Evolutionary conservation across 352 stramenopile species (phyloP).

Genomic region (Pythium brassicae): DNA sequence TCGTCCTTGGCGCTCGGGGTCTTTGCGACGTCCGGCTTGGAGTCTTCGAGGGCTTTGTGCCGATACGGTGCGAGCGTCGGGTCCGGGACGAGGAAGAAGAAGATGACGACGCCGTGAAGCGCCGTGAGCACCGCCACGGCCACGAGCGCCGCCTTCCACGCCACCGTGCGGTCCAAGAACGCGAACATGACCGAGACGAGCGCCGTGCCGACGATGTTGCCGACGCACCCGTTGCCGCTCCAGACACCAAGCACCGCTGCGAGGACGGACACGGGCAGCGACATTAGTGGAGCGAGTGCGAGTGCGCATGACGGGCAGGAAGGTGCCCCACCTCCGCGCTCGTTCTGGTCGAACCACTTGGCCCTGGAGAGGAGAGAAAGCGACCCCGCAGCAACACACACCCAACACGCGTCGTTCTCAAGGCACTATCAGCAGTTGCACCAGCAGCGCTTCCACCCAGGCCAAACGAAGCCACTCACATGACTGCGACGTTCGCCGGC

Average conservation of each 20-base stretch:
- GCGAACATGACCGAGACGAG: conserved; percentile 77
- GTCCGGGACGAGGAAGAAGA: conserved; percentile 73
- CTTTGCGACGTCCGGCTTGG: conserved; percentile 36
- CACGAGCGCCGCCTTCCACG: conserved; percentile 90
- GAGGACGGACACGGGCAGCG: neutral
- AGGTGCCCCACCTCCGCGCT: conserved; percentile 43
- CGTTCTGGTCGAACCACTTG: conserved; percentile 88
- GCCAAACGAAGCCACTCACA: conserved; percentile 35
- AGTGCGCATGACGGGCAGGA: neutral
- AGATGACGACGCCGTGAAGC: conserved; percentile 85
- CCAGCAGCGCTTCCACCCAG: conserved; percentile 20
- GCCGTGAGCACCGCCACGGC: conserved; percentile 83
- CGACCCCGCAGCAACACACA: too few species aligned
- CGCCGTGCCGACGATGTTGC: conserved; percentile 93
- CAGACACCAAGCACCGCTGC: conserved; percentile 91
- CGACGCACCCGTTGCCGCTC: conserved; percentile 96
- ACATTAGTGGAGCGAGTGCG: conserved; percentile 2
- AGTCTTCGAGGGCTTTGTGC: conserved; percentile 42
- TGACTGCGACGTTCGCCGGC: conserved; percentile 73
- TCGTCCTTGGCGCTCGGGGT: conserved; percentile 19
- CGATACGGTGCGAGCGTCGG: conserved; percentile 57
- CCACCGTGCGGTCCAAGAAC: conserved; percentile 59
- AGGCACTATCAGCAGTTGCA: conserved; percentile 40
- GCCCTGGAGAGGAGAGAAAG: conserved; percentile 56
- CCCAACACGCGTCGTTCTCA: conserved; percentile 16